Conservation (phyloP, 495 filamentous ascomycete genomes). For the Penicillium steckii region DNA sequence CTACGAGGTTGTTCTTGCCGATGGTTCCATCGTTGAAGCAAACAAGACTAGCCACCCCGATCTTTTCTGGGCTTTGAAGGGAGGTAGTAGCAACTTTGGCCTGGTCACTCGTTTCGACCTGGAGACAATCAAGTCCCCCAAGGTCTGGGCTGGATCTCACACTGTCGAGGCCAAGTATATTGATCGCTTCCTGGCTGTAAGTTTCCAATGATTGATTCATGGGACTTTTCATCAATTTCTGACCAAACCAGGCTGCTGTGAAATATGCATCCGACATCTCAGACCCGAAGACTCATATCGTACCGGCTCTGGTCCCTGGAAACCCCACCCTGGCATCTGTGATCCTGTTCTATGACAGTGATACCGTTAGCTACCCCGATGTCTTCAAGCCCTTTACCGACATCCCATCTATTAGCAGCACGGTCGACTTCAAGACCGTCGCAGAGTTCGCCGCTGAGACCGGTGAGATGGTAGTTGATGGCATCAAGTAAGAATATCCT, state of each 20-base stretch:
- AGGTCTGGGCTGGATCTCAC: constrained; percentile 44
- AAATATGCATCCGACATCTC: constrained; percentile 30
- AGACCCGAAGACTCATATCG: constrained; percentile 34
- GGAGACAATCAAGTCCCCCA: constrained; percentile 46
- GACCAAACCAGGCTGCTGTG: constrained; percentile 22
- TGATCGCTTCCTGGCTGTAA: constrained; percentile 29
- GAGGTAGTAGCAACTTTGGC: constrained; percentile 55
- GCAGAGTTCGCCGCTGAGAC: constrained; percentile 29
- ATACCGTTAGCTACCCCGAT: constrained; percentile 25
- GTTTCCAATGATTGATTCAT: neutral
- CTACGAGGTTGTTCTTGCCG: constrained; percentile 60
- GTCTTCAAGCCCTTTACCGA: constrained; percentile 38
- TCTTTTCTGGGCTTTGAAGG: constrained; percentile 60
- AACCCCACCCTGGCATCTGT: constrained; percentile 28
- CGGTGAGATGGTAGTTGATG: constrained; percentile 23
- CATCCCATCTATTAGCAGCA: constrained; percentile 32
- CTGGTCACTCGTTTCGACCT: constrained; percentile 51
- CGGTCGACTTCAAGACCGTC: constrained; percentile 35
- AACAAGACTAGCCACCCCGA: constrained; percentile 51
- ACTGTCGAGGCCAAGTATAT: constrained; percentile 30
- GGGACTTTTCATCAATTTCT: neutral
- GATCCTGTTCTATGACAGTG: constrained; percentile 40
- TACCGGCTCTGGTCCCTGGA: constrained; percentile 32
- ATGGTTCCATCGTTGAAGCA: constrained; percentile 54
- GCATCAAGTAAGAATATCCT: constrained; percentile 27